These are phyloP conservation scores for Babesia gibsoni DNA, from an alignment of 169 alveolate genomes.

Conservation along the genomic window DNA sequence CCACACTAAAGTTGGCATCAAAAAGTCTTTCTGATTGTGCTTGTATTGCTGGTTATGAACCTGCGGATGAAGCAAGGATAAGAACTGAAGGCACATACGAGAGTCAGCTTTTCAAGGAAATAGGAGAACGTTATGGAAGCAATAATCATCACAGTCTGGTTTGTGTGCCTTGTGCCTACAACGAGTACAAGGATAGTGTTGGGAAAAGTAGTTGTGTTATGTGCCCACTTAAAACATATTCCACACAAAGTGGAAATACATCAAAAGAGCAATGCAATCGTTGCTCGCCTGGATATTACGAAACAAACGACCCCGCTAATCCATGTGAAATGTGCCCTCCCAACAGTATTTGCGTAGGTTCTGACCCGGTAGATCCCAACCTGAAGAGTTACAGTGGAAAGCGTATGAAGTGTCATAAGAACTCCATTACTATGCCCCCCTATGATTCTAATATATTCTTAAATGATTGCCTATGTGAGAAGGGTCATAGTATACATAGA, in stretches of 20 bases:
- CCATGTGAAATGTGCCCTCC: constrained; percentile 67
- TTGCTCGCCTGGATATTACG: constrained; percentile 68
- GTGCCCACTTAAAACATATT: constrained; percentile 59
- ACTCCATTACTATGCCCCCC: constrained; percentile 71
- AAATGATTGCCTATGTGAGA: constrained; percentile 68
- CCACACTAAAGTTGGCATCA: constrained; percentile 52
- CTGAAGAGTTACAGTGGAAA: constrained; percentile 62
- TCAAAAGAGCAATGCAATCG: constrained; percentile 36
- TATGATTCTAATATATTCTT: constrained; percentile 54
- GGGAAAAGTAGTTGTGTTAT: constrained; percentile 1
- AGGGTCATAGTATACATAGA: constrained; percentile 55
- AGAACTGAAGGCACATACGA: constrained; percentile 6
- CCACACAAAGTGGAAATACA: constrained; percentile 10
- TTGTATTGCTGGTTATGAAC: constrained; percentile 72
- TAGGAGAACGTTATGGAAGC: background rate
- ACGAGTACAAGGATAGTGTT: constrained; percentile 26
- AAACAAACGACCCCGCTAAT: constrained; percentile 31
- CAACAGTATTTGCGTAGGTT: constrained; percentile 79
- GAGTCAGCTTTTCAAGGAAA: background rate
- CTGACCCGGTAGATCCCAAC: constrained; percentile 39
- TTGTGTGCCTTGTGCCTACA: constrained; percentile 44
- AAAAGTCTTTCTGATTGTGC: constrained; percentile 62
- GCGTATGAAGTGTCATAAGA: constrained; percentile 65
- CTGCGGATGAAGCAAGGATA: background rate
- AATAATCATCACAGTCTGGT: background rate